Base-by-base conservation (phyloP, 2,329 filamentous ascomycete species). In the Aspergillus sclerotialis region DNA sequence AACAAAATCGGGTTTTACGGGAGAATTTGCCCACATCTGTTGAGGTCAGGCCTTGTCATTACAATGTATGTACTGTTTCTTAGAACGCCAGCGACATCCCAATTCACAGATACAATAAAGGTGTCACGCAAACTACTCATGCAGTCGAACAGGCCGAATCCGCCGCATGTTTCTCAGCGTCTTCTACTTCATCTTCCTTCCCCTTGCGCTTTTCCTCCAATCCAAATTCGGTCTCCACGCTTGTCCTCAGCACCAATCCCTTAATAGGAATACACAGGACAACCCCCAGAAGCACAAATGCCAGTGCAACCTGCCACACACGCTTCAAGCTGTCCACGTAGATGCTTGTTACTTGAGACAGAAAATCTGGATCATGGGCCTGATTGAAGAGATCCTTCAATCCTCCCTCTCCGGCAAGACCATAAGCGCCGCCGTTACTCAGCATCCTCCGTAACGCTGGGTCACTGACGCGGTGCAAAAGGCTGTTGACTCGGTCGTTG, bases 251-350 rank as follows among this genome's bases (percentile, higher is more conserved):
- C 8, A 16, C 11, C 17, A 45, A 12, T 36, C 65, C 48, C 33
- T 57, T 57, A 34, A 62, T 58, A 1, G 54, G 42, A 15, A 61
- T 57, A 1, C 49, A 52, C 6, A 63, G 23, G 5, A 57, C 21
- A 9, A 67, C 58, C 2, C 52, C 53, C 3, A 63, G 18, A 0
- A 37, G 53, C 1, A 53, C 48, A 13, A 67, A 47, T 0, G 52
- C 45, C 0, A 63, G 48, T 7, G 55, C 56, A 1, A 66, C 45
- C 4, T 59, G 42, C 60, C 65, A 69, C 2, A 65, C 53, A n/a
- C 43, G 41, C 30, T 48, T 55, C 26, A 68, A 42, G 1, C 56
- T 51, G 19, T 55, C 39, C 1, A 50, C 49, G 36, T 61, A 68
- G 1, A 57, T 53, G 2, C 39, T 32, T 2, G 58, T 37, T 4